Evolutionary conservation across 352 stramenopile genomes (phyloP).

Genomic region (Globisporangium mamillatum): DNA sequence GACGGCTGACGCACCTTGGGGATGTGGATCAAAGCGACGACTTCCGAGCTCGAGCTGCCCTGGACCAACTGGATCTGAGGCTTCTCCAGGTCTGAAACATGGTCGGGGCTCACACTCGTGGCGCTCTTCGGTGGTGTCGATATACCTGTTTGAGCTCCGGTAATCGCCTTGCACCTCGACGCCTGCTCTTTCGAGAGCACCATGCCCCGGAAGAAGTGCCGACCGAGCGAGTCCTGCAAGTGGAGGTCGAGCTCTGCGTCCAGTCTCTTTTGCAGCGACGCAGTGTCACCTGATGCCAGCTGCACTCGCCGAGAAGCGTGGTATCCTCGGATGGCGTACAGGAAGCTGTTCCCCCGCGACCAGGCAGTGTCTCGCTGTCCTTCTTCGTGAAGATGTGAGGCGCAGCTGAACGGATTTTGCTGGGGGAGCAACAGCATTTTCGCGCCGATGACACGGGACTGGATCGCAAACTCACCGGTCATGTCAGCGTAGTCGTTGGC

Average conservation of each 20-base stretch:
- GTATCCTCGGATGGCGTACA: constrained; percentile 52
- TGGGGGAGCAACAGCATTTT: constrained; percentile 61
- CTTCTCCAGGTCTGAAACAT: constrained; percentile 21
- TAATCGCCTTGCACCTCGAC: constrained; percentile 41
- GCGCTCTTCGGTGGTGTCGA: neutral
- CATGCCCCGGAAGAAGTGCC: constrained; percentile 60
- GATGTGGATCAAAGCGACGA: constrained; percentile 43
- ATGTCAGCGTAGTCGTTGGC: constrained; percentile 79
- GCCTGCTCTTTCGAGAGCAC: constrained; percentile 69
- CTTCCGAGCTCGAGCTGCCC: constrained; percentile 26
- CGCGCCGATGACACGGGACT: constrained; percentile 55
- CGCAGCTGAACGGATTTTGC: constrained; percentile 73
- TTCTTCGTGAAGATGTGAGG: constrained; percentile 73
- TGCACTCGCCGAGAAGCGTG: constrained; percentile 29
- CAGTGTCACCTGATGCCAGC: constrained; percentile 26
- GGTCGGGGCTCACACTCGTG: neutral
- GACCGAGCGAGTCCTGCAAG: constrained; percentile 47
- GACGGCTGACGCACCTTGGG: constrained; percentile 32
- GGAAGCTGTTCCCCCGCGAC: constrained; percentile 68
- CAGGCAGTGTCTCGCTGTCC: constrained; percentile 56
- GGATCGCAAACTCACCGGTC: constrained; percentile 75
- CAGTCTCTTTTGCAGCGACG: constrained; percentile 36
- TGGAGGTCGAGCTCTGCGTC: constrained; percentile 50
- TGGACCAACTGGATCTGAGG: constrained; percentile 41
- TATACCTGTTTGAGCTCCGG: constrained; percentile 5